Evolutionary conservation across 805 yeast genomes (phyloP).

Genomic region (Ascoidea asiatica): DNA sequence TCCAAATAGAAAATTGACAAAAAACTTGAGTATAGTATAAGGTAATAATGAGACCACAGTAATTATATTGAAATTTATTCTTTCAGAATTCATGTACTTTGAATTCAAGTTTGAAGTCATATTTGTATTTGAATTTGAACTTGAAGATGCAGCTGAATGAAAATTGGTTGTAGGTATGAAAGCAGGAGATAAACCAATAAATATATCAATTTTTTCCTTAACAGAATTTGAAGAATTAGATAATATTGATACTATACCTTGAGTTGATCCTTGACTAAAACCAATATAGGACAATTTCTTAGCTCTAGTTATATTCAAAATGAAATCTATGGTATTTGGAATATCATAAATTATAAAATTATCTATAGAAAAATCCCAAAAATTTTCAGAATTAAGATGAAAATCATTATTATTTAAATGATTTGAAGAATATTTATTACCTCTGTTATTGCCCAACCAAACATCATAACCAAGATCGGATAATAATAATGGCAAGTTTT

Average conservation of each 20-base stretch:
- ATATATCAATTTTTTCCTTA: conserved; percentile 28
- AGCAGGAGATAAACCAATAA: conserved; percentile 88
- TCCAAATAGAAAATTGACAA: conserved; percentile 65
- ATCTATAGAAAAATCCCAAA: conserved; percentile 86
- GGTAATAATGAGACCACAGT: no score
- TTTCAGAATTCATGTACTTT: no score
- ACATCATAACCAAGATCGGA: conserved; percentile 73
- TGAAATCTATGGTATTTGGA: conserved; percentile 69
- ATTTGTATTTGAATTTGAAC: conserved; percentile 66
- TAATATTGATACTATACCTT: conserved; percentile 63
- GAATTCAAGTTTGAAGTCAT: no score
- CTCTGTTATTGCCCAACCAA: conserved; percentile 85
- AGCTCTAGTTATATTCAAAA: conserved; percentile 35
- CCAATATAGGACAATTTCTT: conserved; percentile 57
- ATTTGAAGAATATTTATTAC: conserved; percentile 83
- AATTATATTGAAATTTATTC: no score
- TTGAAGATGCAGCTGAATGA: conserved; percentile 59
- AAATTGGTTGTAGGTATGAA: conserved; percentile 82
- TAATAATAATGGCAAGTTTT: conserved; percentile 46
- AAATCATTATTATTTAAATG: conserved; percentile 45
- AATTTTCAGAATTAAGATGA: conserved; percentile 24
- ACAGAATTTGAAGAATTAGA: conserved; percentile 30
- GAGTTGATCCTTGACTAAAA: conserved; percentile 90
- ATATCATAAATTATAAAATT: conserved; percentile 87
- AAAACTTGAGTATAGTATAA: no score